phyloP scores from a whole-genome alignment of 805 yeast genomes.

The Candida succiphila region DNA sequence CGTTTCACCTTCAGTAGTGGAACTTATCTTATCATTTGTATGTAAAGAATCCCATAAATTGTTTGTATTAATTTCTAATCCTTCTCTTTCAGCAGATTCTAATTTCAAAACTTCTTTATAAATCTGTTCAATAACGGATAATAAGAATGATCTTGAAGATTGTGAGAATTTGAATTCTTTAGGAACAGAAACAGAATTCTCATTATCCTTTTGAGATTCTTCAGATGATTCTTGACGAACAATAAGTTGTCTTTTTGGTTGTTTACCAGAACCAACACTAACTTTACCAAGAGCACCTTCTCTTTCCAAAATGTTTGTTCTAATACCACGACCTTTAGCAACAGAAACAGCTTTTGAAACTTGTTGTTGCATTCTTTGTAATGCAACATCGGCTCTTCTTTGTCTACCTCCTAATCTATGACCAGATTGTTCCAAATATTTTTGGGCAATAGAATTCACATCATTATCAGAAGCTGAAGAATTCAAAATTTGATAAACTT shows the following conservation, averaged over 20 bases:
- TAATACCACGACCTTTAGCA: constrained; percentile 74
- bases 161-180: constrained; percentile 21
- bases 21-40: constrained; percentile 50
- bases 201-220: constrained; percentile 13
- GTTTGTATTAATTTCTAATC: constrained; percentile 31
- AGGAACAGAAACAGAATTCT: constrained; percentile 13
- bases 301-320: constrained; percentile 46
- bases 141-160: constrained; percentile 38
- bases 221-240: constrained; percentile 23
- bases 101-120: constrained; percentile 68
- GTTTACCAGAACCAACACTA: constrained; percentile 66
- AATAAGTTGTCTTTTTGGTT: constrained; percentile 81
- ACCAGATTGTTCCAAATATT: constrained; percentile 85
- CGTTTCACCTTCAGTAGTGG: constrained; percentile 42
- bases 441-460: constrained; percentile 80
- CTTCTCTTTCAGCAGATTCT: constrained; percentile 66
- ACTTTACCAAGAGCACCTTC: constrained; percentile 91
- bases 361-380: constrained; percentile 97
- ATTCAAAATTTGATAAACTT: constrained; percentile 74
- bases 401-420: constrained; percentile 81
- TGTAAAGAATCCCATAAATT: constrained; percentile 73
- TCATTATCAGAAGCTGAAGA: constrained; percentile 45
- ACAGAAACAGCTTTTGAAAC: constrained; percentile 93
- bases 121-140: constrained; percentile 68
- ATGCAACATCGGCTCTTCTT: constrained; percentile 79